Evolutionary conservation across 2,329 filamentous ascomycete species (phyloP).

Genomic region (Cadophora gregata): DNA sequence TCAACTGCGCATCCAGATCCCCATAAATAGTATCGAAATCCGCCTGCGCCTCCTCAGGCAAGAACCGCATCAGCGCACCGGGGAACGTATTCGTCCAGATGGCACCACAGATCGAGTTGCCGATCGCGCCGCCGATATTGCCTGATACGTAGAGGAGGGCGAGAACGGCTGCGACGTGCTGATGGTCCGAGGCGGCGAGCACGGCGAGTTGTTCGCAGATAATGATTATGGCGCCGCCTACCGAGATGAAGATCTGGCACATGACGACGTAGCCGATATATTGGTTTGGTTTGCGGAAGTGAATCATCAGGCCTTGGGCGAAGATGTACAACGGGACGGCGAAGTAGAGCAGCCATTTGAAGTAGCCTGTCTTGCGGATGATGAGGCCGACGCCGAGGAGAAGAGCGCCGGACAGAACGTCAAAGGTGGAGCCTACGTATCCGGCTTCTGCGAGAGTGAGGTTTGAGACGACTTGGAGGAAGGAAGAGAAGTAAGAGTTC

Average conservation of each 20-base stretch:
- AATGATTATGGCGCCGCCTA: slow-evolving; percentile 61
- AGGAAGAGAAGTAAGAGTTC: slow-evolving; percentile 62
- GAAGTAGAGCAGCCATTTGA: slow-evolving; percentile 32
- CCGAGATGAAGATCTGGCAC: slow-evolving; percentile 64
- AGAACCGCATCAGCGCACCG: slow-evolving; percentile 54
- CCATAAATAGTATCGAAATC: slow-evolving; percentile 58
- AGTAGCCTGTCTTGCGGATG: slow-evolving; percentile 38
- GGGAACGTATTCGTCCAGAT: slow-evolving; percentile 69
- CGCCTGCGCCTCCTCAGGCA: slow-evolving; percentile 51
- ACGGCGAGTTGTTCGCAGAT: slow-evolving; percentile 64
- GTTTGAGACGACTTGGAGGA: slow-evolving; percentile 60
- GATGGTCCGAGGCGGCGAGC: slow-evolving; percentile 62
- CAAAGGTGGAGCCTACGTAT: slow-evolving; percentile 46
- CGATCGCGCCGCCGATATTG: slow-evolving; percentile 64
- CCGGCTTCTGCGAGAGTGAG: slow-evolving; percentile 38
- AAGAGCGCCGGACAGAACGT: slow-evolving; percentile 63
- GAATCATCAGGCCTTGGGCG: slow-evolving; percentile 56
- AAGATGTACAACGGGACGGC: slow-evolving; percentile 20
- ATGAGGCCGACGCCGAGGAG: slow-evolving; percentile 59
- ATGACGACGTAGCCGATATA: slow-evolving; percentile 61
- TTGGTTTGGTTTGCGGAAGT: slow-evolving; percentile 58
- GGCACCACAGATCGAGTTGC: slow-evolving; percentile 64
- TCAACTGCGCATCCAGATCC: slow-evolving; percentile 57
- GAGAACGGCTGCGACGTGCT: slow-evolving; percentile 47
- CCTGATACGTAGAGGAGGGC: slow-evolving; percentile 46